phyloP scores from a whole-genome alignment of 1,284 basidiomycete species.

The Heterobasidion occidentale region DNA sequence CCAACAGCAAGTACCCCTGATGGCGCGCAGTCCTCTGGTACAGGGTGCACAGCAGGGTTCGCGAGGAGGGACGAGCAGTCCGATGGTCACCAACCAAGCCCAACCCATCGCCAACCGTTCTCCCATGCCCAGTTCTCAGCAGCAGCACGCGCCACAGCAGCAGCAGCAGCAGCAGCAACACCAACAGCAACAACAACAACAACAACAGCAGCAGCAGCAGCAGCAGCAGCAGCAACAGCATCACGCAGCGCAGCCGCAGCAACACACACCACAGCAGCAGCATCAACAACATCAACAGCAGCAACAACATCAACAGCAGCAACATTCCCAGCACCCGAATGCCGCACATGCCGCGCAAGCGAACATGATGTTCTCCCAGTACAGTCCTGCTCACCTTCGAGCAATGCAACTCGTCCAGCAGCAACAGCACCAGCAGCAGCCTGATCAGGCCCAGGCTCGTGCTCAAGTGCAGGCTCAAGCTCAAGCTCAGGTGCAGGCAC shows the following conservation, averaged over 20 bases:
- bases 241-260: background rate
- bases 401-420: background rate
- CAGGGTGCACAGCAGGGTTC: background rate
- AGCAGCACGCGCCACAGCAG: conserved; percentile 8
- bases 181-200: conserved; percentile 3
- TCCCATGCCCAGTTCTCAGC: conserved; percentile 9
- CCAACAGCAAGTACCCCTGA: conserved; percentile 1
- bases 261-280: background rate
- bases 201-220: too few relatives aligned
- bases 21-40: conserved; percentile 8
- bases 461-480: conserved; percentile 20
- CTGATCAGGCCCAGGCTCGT: background rate
- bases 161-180: conserved; percentile 17
- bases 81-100: conserved; percentile 6
- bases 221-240: conserved; percentile 3
- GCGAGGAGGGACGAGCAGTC: background rate
- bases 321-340: conserved; percentile 1
- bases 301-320: conserved; percentile 3
- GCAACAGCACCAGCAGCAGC: conserved; percentile 5
- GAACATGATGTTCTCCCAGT: background rate
- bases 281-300: conserved; percentile 1
- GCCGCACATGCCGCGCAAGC: background rate
- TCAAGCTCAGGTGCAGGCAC: background rate
- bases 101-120: conserved; percentile 6
- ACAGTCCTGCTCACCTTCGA: conserved; percentile 10